phyloP scores from a whole-genome alignment of 768 basidiomycete genomes.

The Lactifluus subvellereus region DNA sequence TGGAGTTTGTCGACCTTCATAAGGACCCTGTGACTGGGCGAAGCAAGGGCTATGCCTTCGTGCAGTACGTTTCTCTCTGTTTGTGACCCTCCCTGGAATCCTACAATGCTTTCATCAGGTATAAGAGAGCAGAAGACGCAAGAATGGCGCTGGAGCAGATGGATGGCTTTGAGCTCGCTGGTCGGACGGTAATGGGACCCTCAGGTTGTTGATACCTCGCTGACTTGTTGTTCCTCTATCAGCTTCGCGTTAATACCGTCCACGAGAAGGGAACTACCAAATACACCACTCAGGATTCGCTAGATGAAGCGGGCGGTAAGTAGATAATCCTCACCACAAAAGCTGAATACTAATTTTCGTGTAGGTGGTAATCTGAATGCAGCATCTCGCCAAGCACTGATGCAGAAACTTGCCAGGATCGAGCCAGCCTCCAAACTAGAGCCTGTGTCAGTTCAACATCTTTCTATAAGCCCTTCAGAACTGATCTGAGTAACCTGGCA shows the following conservation, averaged over 20 bases:
- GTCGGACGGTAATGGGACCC: constrained; percentile 64
- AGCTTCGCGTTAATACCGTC: constrained; percentile 88
- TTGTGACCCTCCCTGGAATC: not conserved
- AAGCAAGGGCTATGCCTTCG: constrained; percentile 97
- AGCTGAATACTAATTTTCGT: constrained; percentile 7
- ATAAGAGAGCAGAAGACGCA: constrained; percentile 87
- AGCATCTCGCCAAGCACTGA: constrained; percentile 97
- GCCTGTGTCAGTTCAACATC: constrained; percentile 48
- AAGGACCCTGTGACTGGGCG: constrained; percentile 90
- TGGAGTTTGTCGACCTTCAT: constrained; percentile 98
- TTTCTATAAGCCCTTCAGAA: constrained; percentile 6
- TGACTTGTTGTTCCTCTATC: constrained; percentile 23
- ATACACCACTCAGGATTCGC: constrained; percentile 69
- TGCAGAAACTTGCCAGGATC: constrained; percentile 99
- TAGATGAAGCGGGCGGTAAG: constrained; percentile 88
- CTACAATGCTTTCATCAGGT: constrained; percentile 40
- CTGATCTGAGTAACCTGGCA: constrained; percentile 30
- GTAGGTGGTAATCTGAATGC: constrained; percentile 95
- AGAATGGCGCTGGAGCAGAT: constrained; percentile 97
- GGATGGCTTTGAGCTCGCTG: constrained; percentile 98
- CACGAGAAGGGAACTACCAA: constrained; percentile 81
- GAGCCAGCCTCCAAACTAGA: constrained; percentile 55
- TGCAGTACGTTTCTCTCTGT: constrained; percentile 59
- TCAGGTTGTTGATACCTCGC: constrained; percentile 19
- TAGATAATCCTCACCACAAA: not conserved